Evolutionary conservation across 2,329 filamentous ascomycete species (phyloP), one percentile per base, ranked within the genome.

Genomic region (Graphilbum sp.): DNA sequence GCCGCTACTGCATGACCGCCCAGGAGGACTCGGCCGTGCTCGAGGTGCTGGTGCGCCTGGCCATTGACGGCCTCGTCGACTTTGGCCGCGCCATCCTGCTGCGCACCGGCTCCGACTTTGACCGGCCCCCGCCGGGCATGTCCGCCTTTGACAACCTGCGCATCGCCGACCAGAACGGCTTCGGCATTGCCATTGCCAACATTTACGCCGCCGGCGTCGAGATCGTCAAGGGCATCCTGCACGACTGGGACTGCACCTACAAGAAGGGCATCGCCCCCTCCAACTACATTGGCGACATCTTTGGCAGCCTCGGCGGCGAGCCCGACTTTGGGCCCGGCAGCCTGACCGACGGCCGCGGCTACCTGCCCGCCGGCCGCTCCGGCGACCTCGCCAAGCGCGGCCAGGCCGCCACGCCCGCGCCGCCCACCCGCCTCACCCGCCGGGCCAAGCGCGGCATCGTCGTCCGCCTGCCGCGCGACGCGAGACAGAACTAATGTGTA

Each of bases 11-110:
- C 58, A 72, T 76, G 55, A 79, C 69, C 2, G 77, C 77, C 0
- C 78, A 83, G 52, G 79, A 84, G 54, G 79, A 84, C 51, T 81
- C 76, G 47, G 79, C 77, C 0, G 69, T 69, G 0, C 65, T 83
- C 1, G 75, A 79, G 47, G 76, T 69, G 5, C 58, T 84, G 21
- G 54, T 81, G 17, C 67, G 79, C 12, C 67, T 66, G 2, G 68
- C 73, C 0, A 55, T 68, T 18, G 60, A 63, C 44, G 65, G 68
- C 3, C 49, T 72, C 5, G 67, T 76, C 4, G 79, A 84, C 52
- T 84, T 79, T 53, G 54, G 61, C 5, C 67, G 79, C 3, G 66
- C 79, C 44, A 75, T 84, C 39, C 55, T 83, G 41, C 72, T 83
- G 66, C 67, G 79, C 21, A 74, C 75, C 1, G 66, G 67, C 1